Percentiles rank a stretch among this genome's conserved stretches.
These are phyloP conservation scores for Trifolium subterraneum DNA, from an alignment of 306 rosid species.

Conservation along the genomic window DNA sequence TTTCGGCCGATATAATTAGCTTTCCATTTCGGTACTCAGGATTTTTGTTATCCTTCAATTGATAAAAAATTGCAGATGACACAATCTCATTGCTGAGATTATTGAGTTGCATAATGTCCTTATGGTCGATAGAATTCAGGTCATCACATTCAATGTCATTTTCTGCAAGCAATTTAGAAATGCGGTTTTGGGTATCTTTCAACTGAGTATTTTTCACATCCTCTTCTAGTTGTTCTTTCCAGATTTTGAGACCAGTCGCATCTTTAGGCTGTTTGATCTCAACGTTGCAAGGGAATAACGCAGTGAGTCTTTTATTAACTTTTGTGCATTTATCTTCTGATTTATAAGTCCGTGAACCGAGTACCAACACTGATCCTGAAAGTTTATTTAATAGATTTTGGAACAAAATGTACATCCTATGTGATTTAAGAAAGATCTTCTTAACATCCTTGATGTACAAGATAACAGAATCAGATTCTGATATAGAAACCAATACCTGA, in stretches of 20 bases:
- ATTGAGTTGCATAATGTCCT: slow-evolving; percentile 63
- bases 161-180: slow-evolving; percentile 69
- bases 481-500: slow-evolving; percentile 74
- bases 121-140: slow-evolving; percentile 63
- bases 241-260: slow-evolving; percentile 51
- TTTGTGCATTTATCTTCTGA: slow-evolving; percentile 50
- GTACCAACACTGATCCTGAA: slow-evolving; percentile 77
- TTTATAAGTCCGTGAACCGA: slow-evolving; percentile 68
- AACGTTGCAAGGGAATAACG: slow-evolving; percentile 65
- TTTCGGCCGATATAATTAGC: slow-evolving; percentile 76
- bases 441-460: slow-evolving; percentile 78
- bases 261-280: slow-evolving; percentile 70
- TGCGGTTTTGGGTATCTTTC: slow-evolving; percentile 80
- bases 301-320: slow-evolving; percentile 57
- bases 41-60: slow-evolving; percentile 65
- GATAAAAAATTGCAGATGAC: slow-evolving; percentile 68
- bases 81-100: slow-evolving; percentile 72
- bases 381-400: slow-evolving; percentile 70
- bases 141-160: slow-evolving; percentile 85
- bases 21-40: slow-evolving; percentile 90
- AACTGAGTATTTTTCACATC: slow-evolving; percentile 61
- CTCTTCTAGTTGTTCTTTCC: slow-evolving; percentile 73
- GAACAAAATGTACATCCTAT: slow-evolving; percentile 63
- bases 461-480: slow-evolving; percentile 74
- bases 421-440: slow-evolving; percentile 63